Evolutionary conservation across 495 filamentous ascomycete species (phyloP).

Genomic region (Daldinia caldariorum): DNA sequence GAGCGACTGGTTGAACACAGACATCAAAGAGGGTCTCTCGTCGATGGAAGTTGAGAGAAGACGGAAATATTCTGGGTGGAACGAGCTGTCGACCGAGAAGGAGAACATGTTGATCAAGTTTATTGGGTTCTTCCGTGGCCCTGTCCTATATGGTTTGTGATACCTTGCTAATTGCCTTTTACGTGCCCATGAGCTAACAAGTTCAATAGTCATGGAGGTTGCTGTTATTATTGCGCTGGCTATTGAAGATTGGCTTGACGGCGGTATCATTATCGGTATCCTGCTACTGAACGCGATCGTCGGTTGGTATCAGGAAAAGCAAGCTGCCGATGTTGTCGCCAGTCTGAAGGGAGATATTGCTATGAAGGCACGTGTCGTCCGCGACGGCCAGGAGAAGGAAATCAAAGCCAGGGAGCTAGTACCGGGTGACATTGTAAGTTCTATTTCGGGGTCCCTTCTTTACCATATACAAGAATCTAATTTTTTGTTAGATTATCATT

Average conservation of each 20-base stretch:
- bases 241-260: constrained; percentile 82
- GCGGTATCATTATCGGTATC: constrained; percentile 83
- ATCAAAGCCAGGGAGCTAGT: constrained; percentile 82
- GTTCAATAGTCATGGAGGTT: constrained; percentile 76
- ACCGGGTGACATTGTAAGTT: constrained; percentile 78
- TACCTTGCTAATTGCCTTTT: neutral
- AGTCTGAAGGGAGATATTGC: constrained; percentile 83
- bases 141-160: constrained; percentile 79
- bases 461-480: constrained; percentile 4
- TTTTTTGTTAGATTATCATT: constrained; percentile 61
- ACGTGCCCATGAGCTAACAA: constrained; percentile 40
- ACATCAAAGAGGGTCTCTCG: constrained; percentile 72
- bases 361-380: constrained; percentile 76
- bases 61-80: constrained; percentile 74
- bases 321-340: constrained; percentile 83
- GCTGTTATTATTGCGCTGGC: constrained; percentile 80
- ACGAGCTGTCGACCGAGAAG: constrained; percentile 80
- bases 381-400: constrained; percentile 74
- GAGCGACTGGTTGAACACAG: constrained; percentile 73
- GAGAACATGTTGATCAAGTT: constrained; percentile 81
- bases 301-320: constrained; percentile 89
- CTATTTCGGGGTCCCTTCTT: neutral
- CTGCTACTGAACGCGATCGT: constrained; percentile 78
- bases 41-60: constrained; percentile 69
- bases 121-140: constrained; percentile 80